phyloP scores from a whole-genome alignment of 768 basidiomycete species.

The Lactifluus pinguis region DNA sequence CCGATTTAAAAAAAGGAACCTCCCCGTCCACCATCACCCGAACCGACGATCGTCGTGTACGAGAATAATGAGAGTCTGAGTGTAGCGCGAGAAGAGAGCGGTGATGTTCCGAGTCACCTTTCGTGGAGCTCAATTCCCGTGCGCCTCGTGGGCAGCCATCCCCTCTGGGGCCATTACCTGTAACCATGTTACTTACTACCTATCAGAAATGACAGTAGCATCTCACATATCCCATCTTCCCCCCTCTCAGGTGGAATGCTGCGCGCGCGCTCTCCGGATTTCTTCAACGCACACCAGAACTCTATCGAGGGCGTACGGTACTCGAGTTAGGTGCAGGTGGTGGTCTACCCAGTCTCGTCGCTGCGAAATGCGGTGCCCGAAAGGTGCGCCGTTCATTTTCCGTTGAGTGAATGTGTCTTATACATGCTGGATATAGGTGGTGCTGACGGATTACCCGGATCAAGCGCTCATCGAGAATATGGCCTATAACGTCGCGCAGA shows the following conservation, averaged over 20 bases:
- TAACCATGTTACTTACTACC: conserved; percentile 25
- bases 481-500: conserved; percentile 51
- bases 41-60: conserved; percentile 47
- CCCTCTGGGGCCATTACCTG: conserved; percentile 78
- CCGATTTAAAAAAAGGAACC: conserved; percentile 39
- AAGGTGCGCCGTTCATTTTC: conserved; percentile 36
- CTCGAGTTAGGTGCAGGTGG: conserved; percentile 94
- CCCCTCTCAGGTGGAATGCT: conserved; percentile 62
- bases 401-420: neutral
- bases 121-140: conserved; percentile 40
- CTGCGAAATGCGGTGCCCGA: conserved; percentile 58
- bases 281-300: conserved; percentile 43
- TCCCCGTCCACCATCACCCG: conserved; percentile 56
- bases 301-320: conserved; percentile 42
- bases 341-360: conserved; percentile 75
- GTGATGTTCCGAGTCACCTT: neutral
- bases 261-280: conserved; percentile 63
- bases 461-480: conserved; percentile 66
- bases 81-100: neutral
- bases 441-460: conserved; percentile 94
- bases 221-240: no score
- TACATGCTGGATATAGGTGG: conserved; percentile 39
- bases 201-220: neutral
- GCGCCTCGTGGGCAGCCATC: conserved; percentile 68
- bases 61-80: conserved; percentile 3